These are phyloP conservation scores for Fonsecaea monophora DNA, from an alignment of 2,329 filamentous ascomycete genomes.

Conservation along the genomic window DNA sequence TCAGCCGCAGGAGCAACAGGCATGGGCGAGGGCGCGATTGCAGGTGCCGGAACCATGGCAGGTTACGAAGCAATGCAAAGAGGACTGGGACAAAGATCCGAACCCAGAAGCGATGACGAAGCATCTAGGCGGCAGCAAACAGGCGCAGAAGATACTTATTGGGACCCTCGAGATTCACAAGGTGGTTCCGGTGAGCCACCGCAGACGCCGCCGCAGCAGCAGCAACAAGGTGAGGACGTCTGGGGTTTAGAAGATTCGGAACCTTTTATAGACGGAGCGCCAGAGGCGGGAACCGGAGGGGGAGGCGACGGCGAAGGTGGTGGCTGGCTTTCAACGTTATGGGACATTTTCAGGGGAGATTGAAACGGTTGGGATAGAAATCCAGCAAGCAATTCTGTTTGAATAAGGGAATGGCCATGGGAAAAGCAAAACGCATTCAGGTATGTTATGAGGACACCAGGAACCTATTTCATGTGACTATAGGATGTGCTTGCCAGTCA, in stretches of 20 bases:
- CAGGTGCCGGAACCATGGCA: conserved; percentile 65
- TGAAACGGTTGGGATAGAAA: not conserved
- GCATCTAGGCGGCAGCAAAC: conserved; percentile 14
- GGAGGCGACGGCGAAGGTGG: conserved; percentile 42
- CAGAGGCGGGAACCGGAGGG: conserved; percentile 40
- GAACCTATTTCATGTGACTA: not conserved
- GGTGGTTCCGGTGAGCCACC: conserved; percentile 32
- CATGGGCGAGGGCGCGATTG: conserved; percentile 52
- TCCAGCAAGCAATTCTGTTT: not conserved
- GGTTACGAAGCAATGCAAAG: conserved; percentile 69
- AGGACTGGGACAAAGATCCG: conserved; percentile 49
- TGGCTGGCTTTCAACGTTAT: conserved; percentile 41
- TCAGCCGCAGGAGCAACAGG: conserved; percentile 36
- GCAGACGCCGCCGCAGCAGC: no score
- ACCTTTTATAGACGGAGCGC: conserved; percentile 42
- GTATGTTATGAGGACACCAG: not conserved
- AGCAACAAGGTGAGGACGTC: conserved; percentile 42
- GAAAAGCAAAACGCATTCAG: not conserved
- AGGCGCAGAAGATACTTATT: conserved; percentile 22
- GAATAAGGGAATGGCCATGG: not conserved
- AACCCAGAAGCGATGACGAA: conserved; percentile 27
- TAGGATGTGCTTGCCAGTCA: not conserved
- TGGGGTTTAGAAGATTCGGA: conserved; percentile 45
- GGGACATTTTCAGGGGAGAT: conserved; percentile 36
- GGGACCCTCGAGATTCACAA: conserved; percentile 43